These are phyloP conservation scores for Oidiodendron maius DNA, from an alignment of 495 filamentous ascomycete species.

Conservation along the genomic window DNA sequence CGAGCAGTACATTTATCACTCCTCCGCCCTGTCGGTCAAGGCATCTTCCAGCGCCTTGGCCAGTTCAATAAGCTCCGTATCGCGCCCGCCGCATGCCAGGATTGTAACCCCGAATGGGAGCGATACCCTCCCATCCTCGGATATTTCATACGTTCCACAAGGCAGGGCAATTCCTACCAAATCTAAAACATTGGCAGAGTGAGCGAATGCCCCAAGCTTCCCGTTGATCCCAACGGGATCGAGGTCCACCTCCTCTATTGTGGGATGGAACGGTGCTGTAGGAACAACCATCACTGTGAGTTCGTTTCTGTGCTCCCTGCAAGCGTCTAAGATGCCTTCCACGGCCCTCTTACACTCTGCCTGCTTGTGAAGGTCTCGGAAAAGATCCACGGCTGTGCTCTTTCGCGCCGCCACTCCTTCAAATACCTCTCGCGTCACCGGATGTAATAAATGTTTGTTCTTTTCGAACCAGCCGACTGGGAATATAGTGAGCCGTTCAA, in stretches of 20 bases:
- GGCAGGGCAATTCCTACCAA: conserved; percentile 52
- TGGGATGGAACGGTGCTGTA: conserved; percentile 52
- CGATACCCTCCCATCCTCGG: conserved; percentile 13
- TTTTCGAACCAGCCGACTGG: conserved; percentile 18
- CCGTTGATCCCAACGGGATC: conserved; percentile 52
- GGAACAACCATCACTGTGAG: conserved; percentile 56
- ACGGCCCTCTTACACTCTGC: conserved; percentile 37
- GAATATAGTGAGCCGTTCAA: conserved; percentile 39
- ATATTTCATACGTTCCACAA: conserved; percentile 32
- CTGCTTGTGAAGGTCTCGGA: conserved; percentile 41
- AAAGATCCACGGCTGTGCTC: conserved; percentile 46
- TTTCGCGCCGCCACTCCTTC: conserved; percentile 33
- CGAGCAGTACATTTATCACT: too few species aligned
- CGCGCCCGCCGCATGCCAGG: conserved; percentile 44
- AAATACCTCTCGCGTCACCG: conserved; percentile 49
- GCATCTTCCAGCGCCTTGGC: conserved; percentile 41
- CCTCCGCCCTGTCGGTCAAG: too few species aligned
- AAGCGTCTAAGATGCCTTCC: conserved; percentile 29
- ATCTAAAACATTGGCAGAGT: conserved; percentile 60
- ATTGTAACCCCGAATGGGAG: conserved; percentile 64
- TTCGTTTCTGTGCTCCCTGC: conserved; percentile 23
- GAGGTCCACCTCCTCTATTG: conserved; percentile 45
- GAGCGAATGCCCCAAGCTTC: conserved; percentile 53
- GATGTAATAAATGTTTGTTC: conserved; percentile 37
- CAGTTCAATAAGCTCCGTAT: conserved; percentile 47